Base-by-base conservation (phyloP, 2,329 filamentous ascomycete species). In the Colletotrichum horii region DNA sequence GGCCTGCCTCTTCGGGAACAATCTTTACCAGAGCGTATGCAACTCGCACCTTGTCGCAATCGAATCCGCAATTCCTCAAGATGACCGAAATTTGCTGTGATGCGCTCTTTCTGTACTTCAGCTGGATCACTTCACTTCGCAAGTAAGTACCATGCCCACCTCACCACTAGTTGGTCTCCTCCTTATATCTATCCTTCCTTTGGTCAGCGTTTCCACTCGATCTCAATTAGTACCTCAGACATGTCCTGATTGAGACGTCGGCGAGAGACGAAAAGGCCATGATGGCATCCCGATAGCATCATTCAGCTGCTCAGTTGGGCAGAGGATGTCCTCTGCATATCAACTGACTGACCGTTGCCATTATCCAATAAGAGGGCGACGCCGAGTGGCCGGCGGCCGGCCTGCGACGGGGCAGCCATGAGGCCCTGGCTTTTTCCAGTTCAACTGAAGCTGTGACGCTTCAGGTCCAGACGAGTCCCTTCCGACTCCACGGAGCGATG, bases 391-490 rank as follows among this genome's bases (percentile, higher is more conserved):
- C 72, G 61, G 28, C 52, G 74, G 28, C 60, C 30, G 71, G 65
- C 71, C 74, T 74, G 71, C 65, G 74, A 76, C 74, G 26, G 71
- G 71, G 71, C 74, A 61, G 55, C 66, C 36, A 36, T 36, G 55
- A 32, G 28, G 52, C 24, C 52, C 66, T 52, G 48, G 61, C 62
- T 32, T 36, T 24, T 38, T 32, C 24, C 28, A 70, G 66, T 14
- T 43, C 71, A 70, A 64, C 71, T 74, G 74, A 76, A 76, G 60
- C 71, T 76, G 74, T 68, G 65, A 76, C 71, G 52, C 66, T 61
- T 58, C 62, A 66, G 72, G 55, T 55, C 36, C 36, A 66, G 43
- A 56, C 12, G 69, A 36, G 14, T 55, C 22, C 28, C 12, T 30
- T 28, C 71, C 32, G 61, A 52, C 52, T 55, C 24, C 26, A 15